Evolutionary conservation across 805 yeast species (phyloP), one percentile per base, ranked within the genome.

Genomic region (Yarrowia sp.): DNA sequence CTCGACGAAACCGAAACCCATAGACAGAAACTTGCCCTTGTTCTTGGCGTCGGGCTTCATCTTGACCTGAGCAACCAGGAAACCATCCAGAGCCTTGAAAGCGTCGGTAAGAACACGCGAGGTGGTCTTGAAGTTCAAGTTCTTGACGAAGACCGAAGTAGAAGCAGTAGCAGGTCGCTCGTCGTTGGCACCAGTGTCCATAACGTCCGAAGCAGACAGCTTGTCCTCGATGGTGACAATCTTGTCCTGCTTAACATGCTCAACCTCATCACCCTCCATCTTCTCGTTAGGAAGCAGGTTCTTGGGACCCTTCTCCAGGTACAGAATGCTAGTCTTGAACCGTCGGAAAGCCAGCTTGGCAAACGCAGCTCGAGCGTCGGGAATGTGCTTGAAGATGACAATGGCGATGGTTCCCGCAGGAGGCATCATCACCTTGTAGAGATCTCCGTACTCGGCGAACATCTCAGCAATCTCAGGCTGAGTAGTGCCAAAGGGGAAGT

Each of bases 1-100:
- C 79, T 95, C 99, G 14, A 86, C 97, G 80, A 95, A 95, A 1
- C 99, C 99, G 75, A 92, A 95, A 22, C 99, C 99, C 99, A 95
- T 95, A 74, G 97, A 92, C 70, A 87, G 83, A n/a, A 82, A 79
- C 69, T 85, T 85, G 11, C 88, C 89, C 1, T 84, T 76, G 70
- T 86, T 84, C 78, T 87, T 91, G 45, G 97, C 86, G 79, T 94
- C 97, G 1, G 97, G 93, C 77, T 93, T 94, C 36, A 89, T 89
- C 75, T 91, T 91, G 68, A 95, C 89, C 32, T 88, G 87, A 1
- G 97, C 97, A 61, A 89, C 83, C 14, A 89, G 85, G 77, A 90
- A 95, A 0, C 98, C 99, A 22, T 86, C 85, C 53, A 91, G 81
- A 8, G 88, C 80, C 70, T 86, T 85, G 84, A 95, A 93, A 16